phyloP scores from a whole-genome alignment of 768 basidiomycete genomes.

The Serendipita sp. region DNA sequence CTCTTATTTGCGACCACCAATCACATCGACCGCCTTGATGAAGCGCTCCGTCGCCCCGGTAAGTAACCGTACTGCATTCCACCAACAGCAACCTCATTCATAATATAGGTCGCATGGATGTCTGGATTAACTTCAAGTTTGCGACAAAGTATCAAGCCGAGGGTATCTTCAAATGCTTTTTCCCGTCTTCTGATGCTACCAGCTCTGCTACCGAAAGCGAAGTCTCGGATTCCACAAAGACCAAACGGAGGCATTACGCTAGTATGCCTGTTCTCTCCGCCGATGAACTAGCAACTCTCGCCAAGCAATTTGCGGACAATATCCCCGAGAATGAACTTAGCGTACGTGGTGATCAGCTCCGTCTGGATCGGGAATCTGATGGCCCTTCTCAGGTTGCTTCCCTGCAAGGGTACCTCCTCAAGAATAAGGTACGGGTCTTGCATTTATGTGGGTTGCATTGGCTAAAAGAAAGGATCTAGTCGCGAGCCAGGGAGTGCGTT shows the following conservation, averaged over 20 bases:
- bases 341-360: constrained; percentile 29
- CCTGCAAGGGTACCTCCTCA: constrained; percentile 62
- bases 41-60: constrained; percentile 29
- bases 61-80: too few species aligned
- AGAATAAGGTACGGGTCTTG: constrained; percentile 17
- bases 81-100: constrained; percentile 27
- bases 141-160: constrained; percentile 88
- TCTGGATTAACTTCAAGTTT: constrained; percentile 81
- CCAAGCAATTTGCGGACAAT: constrained; percentile 65
- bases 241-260: constrained; percentile 46
- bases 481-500: constrained; percentile 73
- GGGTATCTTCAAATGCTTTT: constrained; percentile 89
- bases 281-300: constrained; percentile 58
- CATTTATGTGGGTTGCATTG: constrained; percentile 12
- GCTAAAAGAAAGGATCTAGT: constrained; percentile 28
- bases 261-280: constrained; percentile 57
- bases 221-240: constrained; percentile 47
- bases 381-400: constrained; percentile 44
- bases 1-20: constrained; percentile 87
- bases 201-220: constrained; percentile 8
- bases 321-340: constrained; percentile 82
- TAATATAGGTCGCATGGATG: constrained; percentile 81
- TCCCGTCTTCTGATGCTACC: constrained; percentile 45
- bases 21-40: constrained; percentile 81
- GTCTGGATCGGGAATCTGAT: constrained; percentile 6